Evolutionary conservation across 192 early-diverging fungal genomes (phyloP).

Genomic region (Mortierella claussenii): DNA sequence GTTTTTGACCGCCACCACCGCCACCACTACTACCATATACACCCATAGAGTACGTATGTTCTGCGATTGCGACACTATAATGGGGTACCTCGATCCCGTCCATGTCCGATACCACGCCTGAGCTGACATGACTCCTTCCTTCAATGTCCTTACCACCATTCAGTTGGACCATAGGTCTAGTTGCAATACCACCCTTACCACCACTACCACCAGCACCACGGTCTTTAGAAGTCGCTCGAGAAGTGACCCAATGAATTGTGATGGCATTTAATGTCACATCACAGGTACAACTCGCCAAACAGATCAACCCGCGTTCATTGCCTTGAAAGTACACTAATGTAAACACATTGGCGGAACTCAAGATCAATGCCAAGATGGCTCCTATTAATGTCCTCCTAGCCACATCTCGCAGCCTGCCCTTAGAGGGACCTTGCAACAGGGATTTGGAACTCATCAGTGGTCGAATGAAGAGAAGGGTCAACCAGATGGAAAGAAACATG

Average conservation of each 20-base stretch:
- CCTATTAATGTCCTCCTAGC: slow-evolving; percentile 54
- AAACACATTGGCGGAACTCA: slow-evolving; percentile 52
- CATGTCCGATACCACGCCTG: no score
- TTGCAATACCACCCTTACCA: no score
- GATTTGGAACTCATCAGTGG: slow-evolving; percentile 31
- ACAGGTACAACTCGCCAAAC: slow-evolving; percentile 53
- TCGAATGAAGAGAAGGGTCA: slow-evolving; percentile 32
- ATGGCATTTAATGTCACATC: slow-evolving; percentile 58
- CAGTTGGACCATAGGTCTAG: no score
- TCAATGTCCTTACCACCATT: no score
- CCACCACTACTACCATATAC: no score
- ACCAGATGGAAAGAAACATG: slow-evolving; percentile 18
- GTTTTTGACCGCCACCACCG: no score
- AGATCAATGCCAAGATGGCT: slow-evolving; percentile 47
- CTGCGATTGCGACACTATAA: neutral
- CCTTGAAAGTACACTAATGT: slow-evolving; percentile 50
- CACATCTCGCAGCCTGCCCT: slow-evolving; percentile 38
- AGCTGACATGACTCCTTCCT: no score
- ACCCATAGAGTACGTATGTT: no score
- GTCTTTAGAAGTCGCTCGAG: slow-evolving; percentile 10
- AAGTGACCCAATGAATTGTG: slow-evolving; percentile 60
- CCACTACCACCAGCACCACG: no score
- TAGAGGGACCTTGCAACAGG: slow-evolving; percentile 24
- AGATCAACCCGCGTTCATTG: slow-evolving; percentile 54
- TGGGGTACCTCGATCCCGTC: no score